Evolutionary conservation across 2,329 filamentous ascomycete species (phyloP), one percentile per base, ranked within the genome.

Genomic region (Cladosporium sp.): DNA sequence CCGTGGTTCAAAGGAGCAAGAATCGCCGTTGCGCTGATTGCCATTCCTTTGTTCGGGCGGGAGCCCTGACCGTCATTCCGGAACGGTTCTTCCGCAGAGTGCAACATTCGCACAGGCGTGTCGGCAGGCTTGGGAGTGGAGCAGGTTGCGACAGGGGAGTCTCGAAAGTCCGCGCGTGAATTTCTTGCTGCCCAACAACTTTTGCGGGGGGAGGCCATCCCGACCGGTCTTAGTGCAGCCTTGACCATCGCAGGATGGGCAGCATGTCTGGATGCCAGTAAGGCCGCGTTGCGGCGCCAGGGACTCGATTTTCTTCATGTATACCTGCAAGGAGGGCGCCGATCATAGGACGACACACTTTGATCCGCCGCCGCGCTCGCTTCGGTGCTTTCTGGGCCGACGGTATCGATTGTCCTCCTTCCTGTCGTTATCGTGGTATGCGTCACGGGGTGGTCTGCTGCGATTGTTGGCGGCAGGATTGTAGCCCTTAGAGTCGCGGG

Each of bases 331-430:
- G 13, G 16, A 22, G n/a, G 32, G 29, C 33, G 13, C 30, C 19
- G 12, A 43, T 62, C 60, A 62, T 49, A 62, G 57, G 30, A 61
- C 56, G 38, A 61, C 59, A 51, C 60, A 62, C 48, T 60, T 61
- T 52, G 48, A 50, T 38, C 55, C 57, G 56, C 55, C 48, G 35
- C 53, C 52, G 43, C 55, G 49, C 32, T 57, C 59, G 40, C 50
- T 53, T 27, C 30, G 42, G 48, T 48, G 33, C 36, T 50, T 50
- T 19, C 48, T 39, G 19, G 39, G 39, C 39, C 41, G 35, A 25
- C 48, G 48, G 48, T 50, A 43, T 35, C 39, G 39, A 12, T 33
- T 29, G 18, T 43, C 41, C 15, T 50, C 41, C 40, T 16, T 38
- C 8, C 48, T 20, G 40, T 50, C 33, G 40, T 38, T 43, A 22